Conservation (phyloP, 331 rosid genomes). For the Stylosanthes scabra region DNA sequence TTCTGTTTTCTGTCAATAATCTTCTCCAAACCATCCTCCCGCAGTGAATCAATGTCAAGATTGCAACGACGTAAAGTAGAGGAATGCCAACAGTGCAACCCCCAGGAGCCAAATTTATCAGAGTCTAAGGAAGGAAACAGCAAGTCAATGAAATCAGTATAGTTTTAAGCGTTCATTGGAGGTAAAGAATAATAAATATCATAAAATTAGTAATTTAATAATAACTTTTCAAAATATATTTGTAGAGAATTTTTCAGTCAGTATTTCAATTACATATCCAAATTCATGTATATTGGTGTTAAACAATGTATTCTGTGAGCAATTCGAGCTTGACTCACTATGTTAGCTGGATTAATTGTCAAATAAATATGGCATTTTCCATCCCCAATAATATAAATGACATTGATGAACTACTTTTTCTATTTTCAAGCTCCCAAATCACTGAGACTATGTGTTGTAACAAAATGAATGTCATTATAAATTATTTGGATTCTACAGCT, state of each 20-base stretch:
- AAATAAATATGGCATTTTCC: slow-evolving; percentile 30
- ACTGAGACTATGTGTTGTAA: not conserved
- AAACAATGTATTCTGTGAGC: slow-evolving; percentile 13
- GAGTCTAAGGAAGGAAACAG: slow-evolving; percentile 65
- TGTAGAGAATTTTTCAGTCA: slow-evolving; percentile 1
- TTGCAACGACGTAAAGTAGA: slow-evolving; percentile 64
- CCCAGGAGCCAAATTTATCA: slow-evolving; percentile 84
- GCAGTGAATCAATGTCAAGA: slow-evolving; percentile 67
- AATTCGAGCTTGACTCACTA: slow-evolving; percentile 8
- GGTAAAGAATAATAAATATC: slow-evolving; percentile 6
- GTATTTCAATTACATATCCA: slow-evolving; percentile 20
- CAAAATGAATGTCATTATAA: not conserved
- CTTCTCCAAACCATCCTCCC: slow-evolving; percentile 92
- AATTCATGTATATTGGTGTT: slow-evolving; percentile 27
- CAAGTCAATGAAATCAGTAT: slow-evolving; percentile 29
- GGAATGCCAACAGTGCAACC: slow-evolving; percentile 85
- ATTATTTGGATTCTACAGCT: not conserved
- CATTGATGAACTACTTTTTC: slow-evolving; percentile 13
- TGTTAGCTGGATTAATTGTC: not conserved
- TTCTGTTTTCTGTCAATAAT: slow-evolving; percentile 63
- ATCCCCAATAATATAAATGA: slow-evolving; percentile 3
- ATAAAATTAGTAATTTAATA: not conserved
- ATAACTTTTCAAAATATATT: slow-evolving; percentile 10
- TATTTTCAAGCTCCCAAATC: not conserved
- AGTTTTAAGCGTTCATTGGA: slow-evolving; percentile 23